Evolutionary conservation across 2,329 filamentous ascomycete species (phyloP), one percentile per base, ranked within the genome.

Genomic region (Verticillium zaregamsianum): DNA sequence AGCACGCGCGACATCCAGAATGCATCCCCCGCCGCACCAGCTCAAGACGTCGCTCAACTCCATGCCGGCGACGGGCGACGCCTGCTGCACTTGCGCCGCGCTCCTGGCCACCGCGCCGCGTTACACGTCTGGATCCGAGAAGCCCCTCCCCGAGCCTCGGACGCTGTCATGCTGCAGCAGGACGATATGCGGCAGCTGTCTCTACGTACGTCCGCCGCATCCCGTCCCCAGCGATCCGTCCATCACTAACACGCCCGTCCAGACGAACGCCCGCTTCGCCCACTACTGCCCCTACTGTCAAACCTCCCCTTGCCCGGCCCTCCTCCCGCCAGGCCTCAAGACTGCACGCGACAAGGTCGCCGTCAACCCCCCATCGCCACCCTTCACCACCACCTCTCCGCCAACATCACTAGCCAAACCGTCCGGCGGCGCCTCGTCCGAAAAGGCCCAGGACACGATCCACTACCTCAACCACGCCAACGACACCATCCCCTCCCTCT

Each of bases 261-360:
- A 86, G 84, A 76, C 83, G 56, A 92, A 92, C 71, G 77, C 81
- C 33, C 86, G 90, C 49, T 93, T 92, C 74, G 82, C 83, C 59
- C 77, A 80, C 37, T 86, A 86, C 72, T 86, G 86, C 71, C 91
- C 91, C 0, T 94, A 90, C 73, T 95, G 91, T 72, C 91, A 94
- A 74, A 84, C 92, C 67, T 87, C 88, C 5, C 82, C 79, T 5
- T 85, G 87, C 3, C 85, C 85, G 23, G 69, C 74, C 8, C 45
- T 23, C n/a, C 74, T 87, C 3, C 80, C 86, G 1, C 86, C 87
- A 74, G 86, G 88, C 12, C 80, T 92, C 28, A 84, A 81, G 69
- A 85, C 89, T 63, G 89, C 89, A n/a, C 45, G 45, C 45, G 45
- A 52, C 12, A 52, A 25, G 20, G 89, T 89, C 1, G 80, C 84